Conservation (phyloP, 257 asterid genomes). For the Ophiorrhiza pumila region DNA sequence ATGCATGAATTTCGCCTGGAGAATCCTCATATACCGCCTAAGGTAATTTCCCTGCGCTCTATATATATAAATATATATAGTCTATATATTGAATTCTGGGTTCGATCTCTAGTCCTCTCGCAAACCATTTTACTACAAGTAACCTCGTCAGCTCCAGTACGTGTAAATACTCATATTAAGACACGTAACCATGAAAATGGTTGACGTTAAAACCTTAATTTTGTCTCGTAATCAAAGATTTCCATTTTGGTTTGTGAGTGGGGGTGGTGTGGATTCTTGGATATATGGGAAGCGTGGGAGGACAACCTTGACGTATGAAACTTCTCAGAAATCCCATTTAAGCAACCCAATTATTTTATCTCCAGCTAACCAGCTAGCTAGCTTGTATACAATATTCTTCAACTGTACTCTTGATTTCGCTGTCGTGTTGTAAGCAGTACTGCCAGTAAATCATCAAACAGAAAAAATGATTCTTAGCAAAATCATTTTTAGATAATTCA, state of each 20-base stretch:
- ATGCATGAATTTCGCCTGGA: slow-evolving; percentile 94
- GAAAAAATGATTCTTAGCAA: neutral
- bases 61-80: no score
- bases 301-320: slow-evolving; percentile 30
- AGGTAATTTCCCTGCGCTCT: no score
- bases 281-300: slow-evolving; percentile 19
- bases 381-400: neutral
- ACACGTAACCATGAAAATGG: no score
- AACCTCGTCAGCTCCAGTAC: no score
- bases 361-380: neutral
- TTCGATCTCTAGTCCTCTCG: neutral
- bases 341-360: slow-evolving; percentile 16
- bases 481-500: no score
- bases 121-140: neutral
- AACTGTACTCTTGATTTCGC: slow-evolving; percentile 1
- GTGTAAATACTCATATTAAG: no score
- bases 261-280: neutral
- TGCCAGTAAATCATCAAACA: neutral
- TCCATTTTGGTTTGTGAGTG: neutral
- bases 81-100: no score
- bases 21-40: slow-evolving; percentile 70
- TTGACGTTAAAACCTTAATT: neutral
- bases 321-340: slow-evolving; percentile 27
- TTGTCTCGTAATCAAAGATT: neutral
- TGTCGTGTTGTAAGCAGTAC: neutral